A percentile compares a stretch with the other conserved stretches of the same genome.
phyloP scores from a whole-genome alignment of 2,329 filamentous ascomycete species.

The Calonectria hawksworthii region DNA sequence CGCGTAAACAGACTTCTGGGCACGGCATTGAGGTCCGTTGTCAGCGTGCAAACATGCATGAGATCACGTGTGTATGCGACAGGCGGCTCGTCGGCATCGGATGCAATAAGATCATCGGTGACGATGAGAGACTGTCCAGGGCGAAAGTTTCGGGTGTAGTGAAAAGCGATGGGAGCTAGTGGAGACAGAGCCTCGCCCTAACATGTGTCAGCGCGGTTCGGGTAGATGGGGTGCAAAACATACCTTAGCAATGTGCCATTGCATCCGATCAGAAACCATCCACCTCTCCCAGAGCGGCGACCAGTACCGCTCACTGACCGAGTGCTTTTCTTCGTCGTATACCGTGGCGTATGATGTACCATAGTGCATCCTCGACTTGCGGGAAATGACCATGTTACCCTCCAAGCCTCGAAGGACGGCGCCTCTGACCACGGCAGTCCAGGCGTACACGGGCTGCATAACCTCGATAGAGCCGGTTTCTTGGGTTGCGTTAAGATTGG shows the following conservation, averaged over 20 bases:
- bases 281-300: slow-evolving; percentile 84
- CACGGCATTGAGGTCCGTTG: slow-evolving; percentile 83
- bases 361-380: slow-evolving; percentile 82
- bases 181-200: slow-evolving; percentile 82
- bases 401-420: slow-evolving; percentile 82
- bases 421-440: slow-evolving; percentile 84
- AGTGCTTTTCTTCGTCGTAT: slow-evolving; percentile 82
- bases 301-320: slow-evolving; percentile 82
- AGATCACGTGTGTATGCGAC: slow-evolving; percentile 72
- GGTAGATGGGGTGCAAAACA: slow-evolving; percentile 38
- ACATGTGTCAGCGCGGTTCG: slow-evolving; percentile 10
- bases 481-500: slow-evolving; percentile 60
- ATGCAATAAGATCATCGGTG: slow-evolving; percentile 84
- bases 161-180: slow-evolving; percentile 81
- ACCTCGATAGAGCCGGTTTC: slow-evolving; percentile 77
- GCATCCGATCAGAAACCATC: slow-evolving; percentile 88
- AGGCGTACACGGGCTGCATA: slow-evolving; percentile 86
- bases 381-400: slow-evolving; percentile 83
- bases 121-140: slow-evolving; percentile 83
- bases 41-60: slow-evolving; percentile 82
- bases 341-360: slow-evolving; percentile 86
- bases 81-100: slow-evolving; percentile 77
- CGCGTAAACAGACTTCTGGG: slow-evolving; percentile 81
- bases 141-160: slow-evolving; percentile 88
- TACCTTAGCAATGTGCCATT: slow-evolving; percentile 87